Evolutionary conservation across 345 rosid genomes (phyloP).

Genomic region (Eutrema yunnanense): DNA sequence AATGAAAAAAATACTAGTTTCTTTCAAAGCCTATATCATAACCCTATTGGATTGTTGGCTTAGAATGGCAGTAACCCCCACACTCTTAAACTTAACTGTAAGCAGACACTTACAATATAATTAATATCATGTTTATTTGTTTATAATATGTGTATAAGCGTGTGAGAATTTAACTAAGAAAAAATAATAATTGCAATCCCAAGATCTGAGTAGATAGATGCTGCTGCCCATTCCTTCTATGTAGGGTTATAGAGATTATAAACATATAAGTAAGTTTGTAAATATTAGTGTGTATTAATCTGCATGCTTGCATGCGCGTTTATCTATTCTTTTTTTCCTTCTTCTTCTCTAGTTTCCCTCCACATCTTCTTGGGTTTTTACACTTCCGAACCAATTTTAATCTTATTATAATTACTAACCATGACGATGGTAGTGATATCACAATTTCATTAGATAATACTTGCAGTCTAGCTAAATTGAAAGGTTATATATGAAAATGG

Average conservation of each 20-base stretch:
- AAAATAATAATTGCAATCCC: conserved; percentile 26
- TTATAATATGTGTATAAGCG: conserved; percentile 20
- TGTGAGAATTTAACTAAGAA: conserved; percentile 18
- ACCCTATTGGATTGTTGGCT: conserved; percentile 16
- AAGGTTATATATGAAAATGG: background rate
- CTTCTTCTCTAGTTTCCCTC: conserved; percentile 20
- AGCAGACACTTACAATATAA: conserved; percentile 10
- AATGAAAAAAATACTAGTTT: background rate
- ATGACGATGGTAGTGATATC: conserved; percentile 10
- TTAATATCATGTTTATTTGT: background rate
- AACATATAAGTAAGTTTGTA: conserved; percentile 42
- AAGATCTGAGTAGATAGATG: conserved; percentile 32
- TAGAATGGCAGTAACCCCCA: conserved; percentile 25
- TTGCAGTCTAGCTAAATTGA: background rate
- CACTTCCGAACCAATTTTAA: background rate
- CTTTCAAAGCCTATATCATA: background rate
- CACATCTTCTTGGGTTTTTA: conserved; percentile 20
- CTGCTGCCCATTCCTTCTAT: conserved; percentile 33
- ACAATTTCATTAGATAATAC: background rate
- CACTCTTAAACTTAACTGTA: conserved; percentile 6
- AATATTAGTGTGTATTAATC: conserved; percentile 24
- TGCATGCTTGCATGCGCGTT: conserved; percentile 58
- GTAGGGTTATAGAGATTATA: conserved; percentile 45
- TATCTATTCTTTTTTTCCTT: conserved; percentile 21
- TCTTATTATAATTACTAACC: conserved; percentile 7